A percentile compares a stretch with the other conserved stretches of the same genome.
Conservation (phyloP, 257 asterid species). For the Solanum virginianum region DNA sequence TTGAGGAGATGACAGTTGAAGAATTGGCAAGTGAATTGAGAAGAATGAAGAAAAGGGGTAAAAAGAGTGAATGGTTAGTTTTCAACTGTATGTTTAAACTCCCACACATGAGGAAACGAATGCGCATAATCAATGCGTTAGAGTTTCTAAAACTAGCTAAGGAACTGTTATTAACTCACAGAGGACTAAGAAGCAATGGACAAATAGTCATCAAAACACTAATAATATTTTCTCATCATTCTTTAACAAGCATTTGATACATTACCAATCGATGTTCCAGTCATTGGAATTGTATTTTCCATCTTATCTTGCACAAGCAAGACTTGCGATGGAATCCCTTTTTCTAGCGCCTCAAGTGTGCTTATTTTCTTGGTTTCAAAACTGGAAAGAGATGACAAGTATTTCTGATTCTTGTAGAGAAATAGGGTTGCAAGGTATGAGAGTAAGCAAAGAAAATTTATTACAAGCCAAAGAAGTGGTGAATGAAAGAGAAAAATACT, state of each 20-base stretch:
- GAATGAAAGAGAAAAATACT: slow-evolving; percentile 25
- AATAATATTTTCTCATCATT: slow-evolving; percentile 14
- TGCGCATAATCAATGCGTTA: slow-evolving; percentile 11
- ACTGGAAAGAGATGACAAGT: slow-evolving; percentile 23
- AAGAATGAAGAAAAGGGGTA: slow-evolving; percentile 15
- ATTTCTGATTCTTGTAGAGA: background rate
- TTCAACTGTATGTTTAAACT: slow-evolving; percentile 62
- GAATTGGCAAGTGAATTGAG: slow-evolving; percentile 21
- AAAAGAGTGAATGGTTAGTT: slow-evolving; percentile 34
- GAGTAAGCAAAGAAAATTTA: slow-evolving; percentile 33
- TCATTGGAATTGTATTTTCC: slow-evolving; percentile 59
- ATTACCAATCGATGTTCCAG: slow-evolving; percentile 43
- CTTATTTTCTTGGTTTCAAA: slow-evolving; percentile 30
- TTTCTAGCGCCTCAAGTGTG: slow-evolving; percentile 44
- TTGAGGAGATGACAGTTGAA: slow-evolving; percentile 30
- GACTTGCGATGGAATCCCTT: slow-evolving; percentile 47
- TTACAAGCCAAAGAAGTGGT: slow-evolving; percentile 48
- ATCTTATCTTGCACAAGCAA: slow-evolving; percentile 45
- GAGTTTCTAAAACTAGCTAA: slow-evolving; percentile 38
- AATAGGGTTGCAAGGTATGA: slow-evolving; percentile 12
- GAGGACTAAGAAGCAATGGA: slow-evolving; percentile 39
- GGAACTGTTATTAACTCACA: slow-evolving; percentile 6
- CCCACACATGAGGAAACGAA: slow-evolving; percentile 55
- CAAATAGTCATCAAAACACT: background rate
- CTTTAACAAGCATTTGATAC: slow-evolving; percentile 26